phyloP scores from a whole-genome alignment of 2,329 filamentous ascomycete species.

The Clonostachys solani region DNA sequence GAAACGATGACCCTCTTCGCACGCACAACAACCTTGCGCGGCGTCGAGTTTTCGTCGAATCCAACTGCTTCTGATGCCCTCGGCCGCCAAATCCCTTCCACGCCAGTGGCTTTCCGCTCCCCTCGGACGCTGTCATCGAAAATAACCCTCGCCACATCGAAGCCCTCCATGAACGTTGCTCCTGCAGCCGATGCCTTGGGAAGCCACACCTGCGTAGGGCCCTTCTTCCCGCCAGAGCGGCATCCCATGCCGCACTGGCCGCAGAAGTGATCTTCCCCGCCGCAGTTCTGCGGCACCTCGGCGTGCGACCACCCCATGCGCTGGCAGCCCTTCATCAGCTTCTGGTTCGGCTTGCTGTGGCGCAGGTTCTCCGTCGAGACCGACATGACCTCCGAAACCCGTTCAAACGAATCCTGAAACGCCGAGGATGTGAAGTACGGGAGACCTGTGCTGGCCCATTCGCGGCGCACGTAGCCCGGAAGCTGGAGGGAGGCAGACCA shows the following conservation, averaged over 20 bases:
- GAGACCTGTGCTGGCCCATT: conserved; percentile 65
- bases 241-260: conserved; percentile 51
- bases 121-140: conserved; percentile 50
- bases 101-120: conserved; percentile 47
- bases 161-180: conserved; percentile 72
- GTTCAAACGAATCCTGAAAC: conserved; percentile 69
- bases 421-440: conserved; percentile 64
- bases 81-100: conserved; percentile 68
- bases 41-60: background rate
- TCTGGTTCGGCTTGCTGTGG: conserved; percentile 64
- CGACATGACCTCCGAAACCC: conserved; percentile 72
- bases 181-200: conserved; percentile 69
- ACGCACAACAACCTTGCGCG: background rate
- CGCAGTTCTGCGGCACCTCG: conserved; percentile 71
- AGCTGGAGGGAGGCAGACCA: conserved; percentile 61
- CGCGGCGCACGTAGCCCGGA: conserved; percentile 65
- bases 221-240: conserved; percentile 66
- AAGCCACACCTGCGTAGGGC: conserved; percentile 67
- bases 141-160: conserved; percentile 58
- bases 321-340: conserved; percentile 65
- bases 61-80: background rate
- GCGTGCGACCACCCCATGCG: conserved; percentile 65
- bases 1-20: conserved; percentile 2
- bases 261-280: conserved; percentile 61
- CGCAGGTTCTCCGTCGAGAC: conserved; percentile 56